Conservation (phyloP, 768 basidiomycete species). For the Cystoderma amianthinum region DNA sequence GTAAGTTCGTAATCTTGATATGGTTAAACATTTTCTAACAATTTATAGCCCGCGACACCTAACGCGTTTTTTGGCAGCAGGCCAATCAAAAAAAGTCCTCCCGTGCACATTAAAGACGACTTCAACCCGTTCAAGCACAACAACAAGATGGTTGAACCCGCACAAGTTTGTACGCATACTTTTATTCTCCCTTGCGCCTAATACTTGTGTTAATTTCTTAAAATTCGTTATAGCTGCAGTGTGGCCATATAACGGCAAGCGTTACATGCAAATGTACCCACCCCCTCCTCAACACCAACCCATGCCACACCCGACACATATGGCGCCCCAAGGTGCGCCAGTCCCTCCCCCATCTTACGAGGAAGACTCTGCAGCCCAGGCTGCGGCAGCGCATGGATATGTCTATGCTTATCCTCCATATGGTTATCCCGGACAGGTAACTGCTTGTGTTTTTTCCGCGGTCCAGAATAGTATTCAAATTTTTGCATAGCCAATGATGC, state of each 20-base stretch:
- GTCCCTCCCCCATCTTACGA: constrained; percentile 73
- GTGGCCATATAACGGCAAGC: constrained; percentile 91
- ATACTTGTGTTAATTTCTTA: constrained; percentile 1
- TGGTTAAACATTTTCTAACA: not conserved
- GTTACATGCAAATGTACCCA: constrained; percentile 76
- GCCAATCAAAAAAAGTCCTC: constrained; percentile 62
- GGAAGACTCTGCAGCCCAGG: constrained; percentile 62
- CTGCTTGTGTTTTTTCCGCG: constrained; percentile 14
- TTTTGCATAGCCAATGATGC: constrained; percentile 77
- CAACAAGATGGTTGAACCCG: constrained; percentile 70
- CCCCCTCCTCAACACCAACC: constrained; percentile 48
- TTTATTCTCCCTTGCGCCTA: not conserved
- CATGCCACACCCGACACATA: constrained; percentile 60
- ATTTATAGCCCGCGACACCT: constrained; percentile 32
- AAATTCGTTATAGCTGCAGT: constrained; percentile 40
- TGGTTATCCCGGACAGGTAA: constrained; percentile 74
- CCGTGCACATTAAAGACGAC: constrained; percentile 89
- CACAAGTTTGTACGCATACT: constrained; percentile 58
- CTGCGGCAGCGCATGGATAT: constrained; percentile 50
- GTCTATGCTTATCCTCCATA: constrained; percentile 76
- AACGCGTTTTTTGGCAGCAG: constrained; percentile 92
- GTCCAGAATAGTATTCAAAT: no score
- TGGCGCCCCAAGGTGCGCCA: constrained; percentile 60
- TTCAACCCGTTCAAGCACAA: constrained; percentile 96
- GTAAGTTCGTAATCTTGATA: constrained; percentile 20